Conservation (phyloP, 345 rosid genomes). For the Carallia brachiata region DNA sequence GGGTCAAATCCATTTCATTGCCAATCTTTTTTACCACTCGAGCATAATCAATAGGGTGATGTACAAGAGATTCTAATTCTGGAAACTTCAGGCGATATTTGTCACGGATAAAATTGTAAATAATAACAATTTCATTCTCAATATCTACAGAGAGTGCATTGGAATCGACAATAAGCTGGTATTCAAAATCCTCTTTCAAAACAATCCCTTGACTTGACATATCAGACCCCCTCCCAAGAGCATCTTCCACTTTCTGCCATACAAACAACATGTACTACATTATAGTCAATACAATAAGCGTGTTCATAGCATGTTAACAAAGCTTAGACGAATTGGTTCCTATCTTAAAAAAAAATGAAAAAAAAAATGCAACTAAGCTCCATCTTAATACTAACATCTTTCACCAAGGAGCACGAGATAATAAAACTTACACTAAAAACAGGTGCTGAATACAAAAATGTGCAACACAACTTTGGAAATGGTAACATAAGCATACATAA, state of each 20-base stretch:
- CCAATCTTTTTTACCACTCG: slow-evolving; percentile 89
- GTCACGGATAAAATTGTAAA: slow-evolving; percentile 86
- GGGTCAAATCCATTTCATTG: slow-evolving; percentile 81
- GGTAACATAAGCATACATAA: too few species aligned
- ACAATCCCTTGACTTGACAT: slow-evolving; percentile 57
- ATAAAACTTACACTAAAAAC: too few species aligned
- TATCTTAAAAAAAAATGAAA: too few species aligned
- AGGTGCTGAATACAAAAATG: too few species aligned
- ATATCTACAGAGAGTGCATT: slow-evolving; percentile 84
- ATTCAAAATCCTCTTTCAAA: slow-evolving; percentile 90
- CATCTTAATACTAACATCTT: too few species aligned
- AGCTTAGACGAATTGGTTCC: too few species aligned
- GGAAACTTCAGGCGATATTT: slow-evolving; percentile 83
- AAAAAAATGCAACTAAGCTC: too few species aligned
- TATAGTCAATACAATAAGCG: not conserved
- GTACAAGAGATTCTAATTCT: slow-evolving; percentile 89
- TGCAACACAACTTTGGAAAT: too few species aligned
- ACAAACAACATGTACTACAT: slow-evolving; percentile 3
- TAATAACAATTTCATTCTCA: slow-evolving; percentile 83
- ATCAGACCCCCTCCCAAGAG: slow-evolving; percentile 65
- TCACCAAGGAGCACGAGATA: too few species aligned
- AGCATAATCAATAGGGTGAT: slow-evolving; percentile 90
- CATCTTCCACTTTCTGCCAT: slow-evolving; percentile 75
- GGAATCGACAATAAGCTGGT: slow-evolving; percentile 86
- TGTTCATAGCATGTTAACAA: not conserved